Evolutionary conservation across 1,284 basidiomycete species (phyloP), one percentile per base, ranked within the genome.

Genomic region (Leucoagaricus sp.): DNA sequence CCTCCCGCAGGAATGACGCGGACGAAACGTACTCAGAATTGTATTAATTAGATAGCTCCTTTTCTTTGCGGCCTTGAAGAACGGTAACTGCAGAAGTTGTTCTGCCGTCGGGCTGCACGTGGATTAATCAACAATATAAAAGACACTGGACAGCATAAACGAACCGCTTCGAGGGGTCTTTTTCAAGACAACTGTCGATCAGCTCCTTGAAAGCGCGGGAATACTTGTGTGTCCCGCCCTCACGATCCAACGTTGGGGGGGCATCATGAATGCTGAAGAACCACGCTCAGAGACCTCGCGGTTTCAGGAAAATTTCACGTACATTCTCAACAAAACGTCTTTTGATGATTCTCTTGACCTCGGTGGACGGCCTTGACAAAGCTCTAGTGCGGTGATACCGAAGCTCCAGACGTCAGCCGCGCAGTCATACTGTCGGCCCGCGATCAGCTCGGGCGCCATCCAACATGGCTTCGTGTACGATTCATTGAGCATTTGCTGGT

Each of bases 361-460:
- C 13, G 93, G 94, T 1, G 94, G 91, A 13, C 89, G 83, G 0
- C 93, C 93, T 64, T 91, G 88, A 0, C 89, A 80, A 21, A 96
- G 78, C 69, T 96, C 93, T 40, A 95, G 77, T 5, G 93, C 91
- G 13, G 91, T 94, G 62, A 96, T 94, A 25, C 91, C 94, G 67
- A 95, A 93, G 42, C 89, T 93, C 93, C 93, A 96, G 59, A 96
- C 93, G 66, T 95, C 93, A 42, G 93, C 91, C 64, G 86, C 87
- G 19, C 84, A 84, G 67, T 94, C 93, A 69, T 96, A 96, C 60
- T 86, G 85, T 62, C 83, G 85, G 53, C 92, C 87, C 63, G 89
- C 84, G 47, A 96, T 91, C 25, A 96, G 82, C 64, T 96, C 93
- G 2, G 94, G 94, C 0, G 94, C 92, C 93, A 96, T 96, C 91